Conservation (phyloP, 306 rosid genomes). For the Fagus sylvatica region DNA sequence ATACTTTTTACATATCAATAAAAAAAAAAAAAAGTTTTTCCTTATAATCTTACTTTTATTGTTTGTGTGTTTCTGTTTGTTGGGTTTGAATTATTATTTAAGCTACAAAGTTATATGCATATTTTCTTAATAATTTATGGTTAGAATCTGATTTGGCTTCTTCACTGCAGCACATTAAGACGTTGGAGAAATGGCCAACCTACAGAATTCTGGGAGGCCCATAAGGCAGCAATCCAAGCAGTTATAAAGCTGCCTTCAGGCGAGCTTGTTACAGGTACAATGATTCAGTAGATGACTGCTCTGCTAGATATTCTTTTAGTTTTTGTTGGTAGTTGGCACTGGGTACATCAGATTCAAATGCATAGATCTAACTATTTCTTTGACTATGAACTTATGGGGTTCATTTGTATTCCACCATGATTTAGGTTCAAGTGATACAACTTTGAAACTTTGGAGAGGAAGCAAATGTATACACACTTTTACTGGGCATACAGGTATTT, state of each 20-base stretch:
- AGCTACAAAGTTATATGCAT: not conserved
- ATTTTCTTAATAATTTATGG: not conserved
- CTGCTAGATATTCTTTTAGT: slow-evolving; percentile 4
- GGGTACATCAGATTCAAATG: not conserved
- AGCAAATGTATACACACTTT: slow-evolving; percentile 72
- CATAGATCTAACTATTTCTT: not conserved
- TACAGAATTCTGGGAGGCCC: slow-evolving; percentile 85
- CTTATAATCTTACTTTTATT: not conserved
- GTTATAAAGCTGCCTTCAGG: slow-evolving; percentile 84
- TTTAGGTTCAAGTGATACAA: slow-evolving; percentile 86
- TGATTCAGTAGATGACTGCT: slow-evolving; percentile 24
- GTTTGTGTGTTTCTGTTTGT: not conserved
- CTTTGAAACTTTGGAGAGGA: slow-evolving; percentile 89
- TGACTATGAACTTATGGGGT: slow-evolving; percentile 23
- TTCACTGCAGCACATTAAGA: slow-evolving; percentile 61
- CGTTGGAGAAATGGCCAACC: slow-evolving; percentile 81
- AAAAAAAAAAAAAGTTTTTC: too few species aligned
- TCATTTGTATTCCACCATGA: slow-evolving; percentile 19
- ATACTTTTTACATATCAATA: too few species aligned
- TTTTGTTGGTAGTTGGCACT: slow-evolving; percentile 1
- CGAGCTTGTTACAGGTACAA: slow-evolving; percentile 78
- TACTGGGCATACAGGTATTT: slow-evolving; percentile 82
- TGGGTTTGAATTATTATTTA: not conserved
- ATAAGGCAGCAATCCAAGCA: slow-evolving; percentile 78
- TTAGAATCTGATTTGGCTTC: slow-evolving; percentile 16